phyloP scores from a whole-genome alignment of 192 early-diverging fungal species.

The Paraglomus occultum region DNA sequence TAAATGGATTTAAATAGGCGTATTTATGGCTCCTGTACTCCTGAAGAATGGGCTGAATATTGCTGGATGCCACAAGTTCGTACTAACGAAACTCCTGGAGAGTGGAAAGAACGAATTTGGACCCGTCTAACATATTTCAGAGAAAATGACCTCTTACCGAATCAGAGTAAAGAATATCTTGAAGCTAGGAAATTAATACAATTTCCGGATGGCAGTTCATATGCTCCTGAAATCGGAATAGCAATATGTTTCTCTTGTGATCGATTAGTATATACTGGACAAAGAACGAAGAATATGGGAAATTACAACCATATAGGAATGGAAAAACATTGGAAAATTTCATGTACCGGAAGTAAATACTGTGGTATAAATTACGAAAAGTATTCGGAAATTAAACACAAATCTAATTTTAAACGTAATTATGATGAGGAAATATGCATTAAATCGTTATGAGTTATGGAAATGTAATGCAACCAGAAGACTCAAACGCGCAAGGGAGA shows the following conservation, averaged over 20 bases:
- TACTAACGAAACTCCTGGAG: constrained; percentile 8
- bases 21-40: too few species aligned
- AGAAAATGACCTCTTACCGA: constrained; percentile 10
- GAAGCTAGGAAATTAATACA: constrained; percentile 22
- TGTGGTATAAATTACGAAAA: constrained; percentile 20
- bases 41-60: too few species aligned
- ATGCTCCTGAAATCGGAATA: constrained; percentile 24
- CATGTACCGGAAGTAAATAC: constrained; percentile 14
- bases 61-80: background rate
- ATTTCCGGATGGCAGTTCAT: constrained; percentile 5
- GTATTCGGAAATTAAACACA: constrained; percentile 23
- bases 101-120: constrained; percentile 23
- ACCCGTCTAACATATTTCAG: constrained; percentile 6
- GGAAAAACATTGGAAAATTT: constrained; percentile 4
- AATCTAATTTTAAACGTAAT: constrained; percentile 19
- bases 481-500: constrained; percentile 4
- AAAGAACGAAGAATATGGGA: constrained; percentile 21
- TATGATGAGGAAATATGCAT: constrained; percentile 24
- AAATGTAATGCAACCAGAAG: constrained; percentile 5
- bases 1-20: too few species aligned
- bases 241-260: constrained; percentile 22
- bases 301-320: constrained; percentile 28
- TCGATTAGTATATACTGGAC: constrained; percentile 25
- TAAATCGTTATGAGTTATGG: constrained; percentile 1
- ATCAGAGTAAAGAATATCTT: constrained; percentile 26